These are phyloP conservation scores for Cyanodermella asteris DNA, from an alignment of 2,329 filamentous ascomycete species.

Conservation along the genomic window DNA sequence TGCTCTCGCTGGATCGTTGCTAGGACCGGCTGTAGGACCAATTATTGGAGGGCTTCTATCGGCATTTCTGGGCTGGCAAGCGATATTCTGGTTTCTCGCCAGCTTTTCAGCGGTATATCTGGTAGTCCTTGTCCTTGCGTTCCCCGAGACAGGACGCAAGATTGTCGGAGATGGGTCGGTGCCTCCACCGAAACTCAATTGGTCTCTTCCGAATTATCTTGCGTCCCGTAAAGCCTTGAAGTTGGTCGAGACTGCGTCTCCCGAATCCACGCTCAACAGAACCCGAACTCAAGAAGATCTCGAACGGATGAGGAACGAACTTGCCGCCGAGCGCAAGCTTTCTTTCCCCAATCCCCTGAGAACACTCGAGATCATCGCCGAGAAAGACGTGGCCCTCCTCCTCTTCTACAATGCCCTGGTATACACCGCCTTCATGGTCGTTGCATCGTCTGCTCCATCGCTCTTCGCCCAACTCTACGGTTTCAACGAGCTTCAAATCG, in stretches of 20 bases:
- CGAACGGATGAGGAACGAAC: constrained; percentile 1
- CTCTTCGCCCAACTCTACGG: constrained; percentile 6
- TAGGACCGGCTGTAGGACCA: constrained; percentile 16
- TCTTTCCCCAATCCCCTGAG: constrained; percentile 23
- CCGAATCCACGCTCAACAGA: constrained; percentile 3
- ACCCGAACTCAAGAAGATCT: constrained; percentile 3
- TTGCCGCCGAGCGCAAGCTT: constrained; percentile 13
- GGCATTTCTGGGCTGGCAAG: constrained; percentile 18
- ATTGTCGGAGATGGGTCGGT: constrained; percentile 19
- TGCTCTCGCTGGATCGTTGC: constrained; percentile 5
- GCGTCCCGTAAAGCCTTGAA: constrained; percentile 3
- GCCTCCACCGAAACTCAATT: constrained; percentile 15
- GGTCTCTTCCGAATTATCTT: constrained; percentile 11
- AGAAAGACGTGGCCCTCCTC: constrained; percentile 13
- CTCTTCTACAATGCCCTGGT: constrained; percentile 6
- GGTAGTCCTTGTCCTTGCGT: constrained; percentile 9
- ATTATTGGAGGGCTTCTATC: constrained; percentile 16
- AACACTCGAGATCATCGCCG: constrained; percentile 17
- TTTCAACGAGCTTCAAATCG: constrained; percentile 7
- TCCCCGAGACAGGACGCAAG: constrained; percentile 17
- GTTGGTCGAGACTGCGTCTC: no score
- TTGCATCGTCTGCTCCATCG: constrained; percentile 5
- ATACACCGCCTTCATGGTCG: constrained; percentile 6
- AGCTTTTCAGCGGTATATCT: constrained; percentile 9
- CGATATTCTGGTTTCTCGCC: constrained; percentile 23